Evolutionary conservation across 495 filamentous ascomycete species (phyloP).

Genomic region (Talaromyces thailandensis): DNA sequence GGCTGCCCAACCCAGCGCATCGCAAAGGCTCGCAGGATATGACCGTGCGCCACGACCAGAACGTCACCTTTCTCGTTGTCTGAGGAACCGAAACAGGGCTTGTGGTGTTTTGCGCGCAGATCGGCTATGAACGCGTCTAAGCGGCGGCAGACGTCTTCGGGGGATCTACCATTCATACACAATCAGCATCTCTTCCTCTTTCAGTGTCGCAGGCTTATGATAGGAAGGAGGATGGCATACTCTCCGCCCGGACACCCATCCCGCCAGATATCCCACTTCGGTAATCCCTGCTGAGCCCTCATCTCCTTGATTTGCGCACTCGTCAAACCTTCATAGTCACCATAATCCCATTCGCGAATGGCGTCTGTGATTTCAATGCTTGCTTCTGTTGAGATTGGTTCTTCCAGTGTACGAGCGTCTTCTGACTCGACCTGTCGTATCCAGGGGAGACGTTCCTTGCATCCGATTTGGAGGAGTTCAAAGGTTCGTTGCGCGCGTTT

Average conservation of each 20-base stretch:
- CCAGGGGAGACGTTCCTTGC: slow-evolving; percentile 47
- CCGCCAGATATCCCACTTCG: slow-evolving; percentile 72
- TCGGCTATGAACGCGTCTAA: slow-evolving; percentile 68
- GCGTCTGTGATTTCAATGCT: slow-evolving; percentile 62
- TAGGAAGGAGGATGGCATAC: slow-evolving; percentile 34
- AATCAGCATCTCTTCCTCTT: not conserved
- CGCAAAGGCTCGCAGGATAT: slow-evolving; percentile 81
- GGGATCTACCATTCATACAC: slow-evolving; percentile 33
- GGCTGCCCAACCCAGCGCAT: slow-evolving; percentile 76
- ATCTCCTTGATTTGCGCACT: slow-evolving; percentile 56
- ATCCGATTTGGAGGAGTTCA: slow-evolving; percentile 63
- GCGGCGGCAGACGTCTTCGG: slow-evolving; percentile 55
- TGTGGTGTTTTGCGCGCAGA: slow-evolving; percentile 53
- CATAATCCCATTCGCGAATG: slow-evolving; percentile 93
- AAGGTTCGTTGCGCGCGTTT: slow-evolving; percentile 79
- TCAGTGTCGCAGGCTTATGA: no score
- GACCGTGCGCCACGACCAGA: slow-evolving; percentile 70
- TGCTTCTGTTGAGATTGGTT: slow-evolving; percentile 40
- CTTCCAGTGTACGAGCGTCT: slow-evolving; percentile 22
- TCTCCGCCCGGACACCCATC: slow-evolving; percentile 69
- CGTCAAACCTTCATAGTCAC: slow-evolving; percentile 87
- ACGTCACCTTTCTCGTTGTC: slow-evolving; percentile 49
- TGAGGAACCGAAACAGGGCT: slow-evolving; percentile 21
- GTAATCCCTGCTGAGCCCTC: slow-evolving; percentile 30
- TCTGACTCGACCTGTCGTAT: slow-evolving; percentile 13